Base-by-base conservation (phyloP, 1,284 basidiomycete genomes). In the Cryptococcus deneoformans region DNA sequence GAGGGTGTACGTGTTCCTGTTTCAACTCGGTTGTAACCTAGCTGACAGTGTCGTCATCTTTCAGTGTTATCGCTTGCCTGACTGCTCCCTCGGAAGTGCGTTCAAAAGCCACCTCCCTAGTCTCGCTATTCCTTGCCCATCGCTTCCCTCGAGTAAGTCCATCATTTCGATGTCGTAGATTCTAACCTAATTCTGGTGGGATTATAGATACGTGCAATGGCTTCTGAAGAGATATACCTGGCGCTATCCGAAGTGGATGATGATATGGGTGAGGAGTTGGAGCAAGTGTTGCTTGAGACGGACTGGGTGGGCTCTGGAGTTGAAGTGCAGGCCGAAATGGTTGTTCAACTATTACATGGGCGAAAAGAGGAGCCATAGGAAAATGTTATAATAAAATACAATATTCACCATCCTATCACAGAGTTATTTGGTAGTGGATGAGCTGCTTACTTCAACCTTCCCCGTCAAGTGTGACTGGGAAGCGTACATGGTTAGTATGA, bases 141-240 rank as follows among this genome's bases (percentile, higher is more conserved):
- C 80, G 82, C 53, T 91, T 87, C 77, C 89, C 57, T 35, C 7
- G 36, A 54, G 50, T 5, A 11, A 3, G 46, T 10, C 29, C 5
- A n/a, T n/a, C 20, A 0, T 16, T 34, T 5, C n/a, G 35, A 35
- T 45, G 29, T 29, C 29, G 29, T 29, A 24, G 29, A 4, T n/a
- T 8, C 44, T 8, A 20, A 44, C 43, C n/a, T 12, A 44, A 24
- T 24, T 44, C 16, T n/a, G 1, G 2, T 40, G 37, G 56, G 7
- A 20, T 11, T 20, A 8, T 68, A 93, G 90, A 80, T 93, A 50
- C 85, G 92, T 50, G 80, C 85, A 6, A 84, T 87, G 57, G 85
- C 89, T 0, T 89, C 90, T 2, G 92, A 95, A 72, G 84, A 87
- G 60, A 71, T 94, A 0, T 95, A 91, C 70, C 77, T 90, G 35